These are phyloP conservation scores for Sporothrix luriei DNA, from an alignment of 2,329 filamentous ascomycete genomes.

Conservation along the genomic window DNA sequence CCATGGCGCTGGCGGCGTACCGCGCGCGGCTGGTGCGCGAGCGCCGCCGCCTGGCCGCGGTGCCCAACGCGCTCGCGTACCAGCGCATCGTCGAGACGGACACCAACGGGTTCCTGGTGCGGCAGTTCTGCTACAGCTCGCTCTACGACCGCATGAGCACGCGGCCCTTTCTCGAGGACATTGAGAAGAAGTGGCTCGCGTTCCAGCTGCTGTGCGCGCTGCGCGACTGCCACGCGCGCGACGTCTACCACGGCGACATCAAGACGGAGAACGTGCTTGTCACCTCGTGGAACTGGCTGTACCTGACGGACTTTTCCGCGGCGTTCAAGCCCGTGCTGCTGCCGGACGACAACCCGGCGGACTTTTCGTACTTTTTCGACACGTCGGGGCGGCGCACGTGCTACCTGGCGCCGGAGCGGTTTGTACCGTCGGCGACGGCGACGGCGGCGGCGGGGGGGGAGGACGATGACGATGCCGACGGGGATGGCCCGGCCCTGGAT, in stretches of 20 bases:
- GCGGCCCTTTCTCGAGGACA: slow-evolving; percentile 91
- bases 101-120: slow-evolving; percentile 87
- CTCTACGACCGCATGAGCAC: slow-evolving; percentile 97
- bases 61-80: slow-evolving; percentile 89
- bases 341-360: slow-evolving; percentile 93
- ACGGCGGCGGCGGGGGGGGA: slow-evolving; percentile 24
- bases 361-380: slow-evolving; percentile 98
- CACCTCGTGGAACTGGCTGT: slow-evolving; percentile 99
- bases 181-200: slow-evolving; percentile 98
- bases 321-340: slow-evolving; percentile 92
- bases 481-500: slow-evolving; percentile 46
- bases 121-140: slow-evolving; percentile 94
- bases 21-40: slow-evolving; percentile 77
- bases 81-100: slow-evolving; percentile 90
- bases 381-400: slow-evolving; percentile 88
- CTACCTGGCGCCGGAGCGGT: slow-evolving; percentile 92
- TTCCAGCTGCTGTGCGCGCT: slow-evolving; percentile 93
- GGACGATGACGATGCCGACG: slow-evolving; percentile 55
- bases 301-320: slow-evolving; percentile 94
- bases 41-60: slow-evolving; percentile 73
- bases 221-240: slow-evolving; percentile 84
- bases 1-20: slow-evolving; percentile 78
- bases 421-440: slow-evolving; percentile 70
- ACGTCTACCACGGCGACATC: slow-evolving; percentile 96
- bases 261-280: slow-evolving; percentile 97